Evolutionary conservation across 1,139 yeast genomes (phyloP).

Genomic region (Suhomyces choctaworum): DNA sequence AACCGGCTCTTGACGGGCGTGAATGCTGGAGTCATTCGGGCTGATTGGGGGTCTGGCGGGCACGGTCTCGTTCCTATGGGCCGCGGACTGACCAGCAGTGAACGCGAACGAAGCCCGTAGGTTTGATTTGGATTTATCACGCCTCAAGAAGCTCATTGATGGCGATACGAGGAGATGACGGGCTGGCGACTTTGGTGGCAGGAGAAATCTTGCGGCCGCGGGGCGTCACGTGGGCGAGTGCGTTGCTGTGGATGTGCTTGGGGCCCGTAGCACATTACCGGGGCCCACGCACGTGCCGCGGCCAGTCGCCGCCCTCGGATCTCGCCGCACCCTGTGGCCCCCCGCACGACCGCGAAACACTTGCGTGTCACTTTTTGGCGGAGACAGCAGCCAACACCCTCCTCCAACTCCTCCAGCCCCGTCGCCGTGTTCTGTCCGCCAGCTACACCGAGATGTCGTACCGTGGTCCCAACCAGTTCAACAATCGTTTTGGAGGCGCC

Average conservation of each 20-base stretch:
- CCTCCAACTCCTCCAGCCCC: too few relatives aligned
- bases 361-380: conserved; percentile 14
- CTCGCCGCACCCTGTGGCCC: background rate
- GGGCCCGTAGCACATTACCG: too few relatives aligned
- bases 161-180: background rate
- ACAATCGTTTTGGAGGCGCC: conserved; percentile 17
- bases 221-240: conserved; percentile 1
- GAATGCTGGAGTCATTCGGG: background rate
- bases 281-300: background rate
- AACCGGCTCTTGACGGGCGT: background rate
- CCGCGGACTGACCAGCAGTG: conserved; percentile 18
- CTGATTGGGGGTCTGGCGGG: background rate
- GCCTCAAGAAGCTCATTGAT: conserved; percentile 32
- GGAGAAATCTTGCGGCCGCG: conserved; percentile 3
- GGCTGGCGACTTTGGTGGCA: conserved; percentile 3
- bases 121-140: conserved; percentile 29
- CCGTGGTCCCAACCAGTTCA: conserved; percentile 21
- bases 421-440: conserved; percentile 1
- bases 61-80: conserved; percentile 3
- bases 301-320: conserved; percentile 1
- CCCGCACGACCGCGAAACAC: conserved; percentile 8
- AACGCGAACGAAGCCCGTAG: conserved; percentile 17
- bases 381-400: too few relatives aligned
- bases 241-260: too few relatives aligned
- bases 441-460: conserved; percentile 14